phyloP scores from a whole-genome alignment of 2,329 filamentous ascomycete genomes.

The Venturiaceae sp. region DNA sequence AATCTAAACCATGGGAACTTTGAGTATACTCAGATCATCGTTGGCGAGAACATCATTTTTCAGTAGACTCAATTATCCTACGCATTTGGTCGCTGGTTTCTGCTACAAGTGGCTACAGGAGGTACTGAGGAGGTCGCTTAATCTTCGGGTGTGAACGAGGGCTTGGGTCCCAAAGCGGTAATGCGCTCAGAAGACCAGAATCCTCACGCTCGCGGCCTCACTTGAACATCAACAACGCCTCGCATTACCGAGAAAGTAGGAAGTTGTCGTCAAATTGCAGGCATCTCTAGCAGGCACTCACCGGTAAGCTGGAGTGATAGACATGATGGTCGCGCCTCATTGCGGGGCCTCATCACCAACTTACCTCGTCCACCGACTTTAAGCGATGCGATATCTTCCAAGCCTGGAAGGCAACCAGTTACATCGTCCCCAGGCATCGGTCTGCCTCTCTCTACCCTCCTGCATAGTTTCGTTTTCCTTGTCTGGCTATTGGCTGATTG shows the following conservation, averaged over 20 bases:
- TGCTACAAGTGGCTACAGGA: too few relatives aligned
- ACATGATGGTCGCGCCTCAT: neutral
- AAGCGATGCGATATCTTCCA: neutral
- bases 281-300: too few relatives aligned
- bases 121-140: too few relatives aligned
- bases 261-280: neutral
- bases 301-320: neutral
- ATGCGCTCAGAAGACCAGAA: too few relatives aligned
- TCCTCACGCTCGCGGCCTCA: neutral
- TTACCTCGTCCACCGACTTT: neutral
- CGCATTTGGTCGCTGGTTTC: too few relatives aligned
- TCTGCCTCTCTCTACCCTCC: neutral
- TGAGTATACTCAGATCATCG: too few relatives aligned
- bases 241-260: neutral
- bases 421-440: neutral
- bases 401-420: neutral
- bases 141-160: neutral
- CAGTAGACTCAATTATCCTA: too few relatives aligned
- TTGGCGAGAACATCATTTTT: too few relatives aligned
- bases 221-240: neutral
- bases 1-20: too few relatives aligned
- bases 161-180: neutral
- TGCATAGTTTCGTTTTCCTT: neutral
- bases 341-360: neutral
- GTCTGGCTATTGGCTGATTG: neutral